Conservation (phyloP, 306 rosid species). For the Vigna unguiculata region DNA sequence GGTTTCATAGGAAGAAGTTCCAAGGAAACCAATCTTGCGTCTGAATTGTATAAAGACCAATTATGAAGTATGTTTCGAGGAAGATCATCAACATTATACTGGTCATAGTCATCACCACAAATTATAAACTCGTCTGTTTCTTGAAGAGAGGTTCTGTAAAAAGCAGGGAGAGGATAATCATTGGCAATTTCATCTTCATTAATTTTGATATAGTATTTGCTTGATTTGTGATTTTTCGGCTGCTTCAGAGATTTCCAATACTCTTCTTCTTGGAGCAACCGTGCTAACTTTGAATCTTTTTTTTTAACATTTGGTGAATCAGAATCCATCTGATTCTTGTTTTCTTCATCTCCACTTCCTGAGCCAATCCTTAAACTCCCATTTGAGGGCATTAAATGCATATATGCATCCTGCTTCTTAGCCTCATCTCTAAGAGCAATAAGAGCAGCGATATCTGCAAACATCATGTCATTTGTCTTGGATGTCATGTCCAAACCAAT, state of each 20-base stretch:
- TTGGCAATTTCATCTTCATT: constrained; percentile 94
- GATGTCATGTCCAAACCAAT: constrained; percentile 77
- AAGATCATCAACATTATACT: constrained; percentile 68
- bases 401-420: constrained; percentile 49
- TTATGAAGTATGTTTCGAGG: constrained; percentile 87
- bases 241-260: constrained; percentile 73
- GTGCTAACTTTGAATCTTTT: constrained; percentile 80
- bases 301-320: constrained; percentile 57
- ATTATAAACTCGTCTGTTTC: constrained; percentile 82
- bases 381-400: constrained; percentile 49
- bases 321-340: constrained; percentile 44
- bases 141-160: constrained; percentile 69
- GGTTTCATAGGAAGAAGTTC: constrained; percentile 99
- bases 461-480: constrained; percentile 62
- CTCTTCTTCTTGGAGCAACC: constrained; percentile 89
- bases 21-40: constrained; percentile 84
- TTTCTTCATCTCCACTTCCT: constrained; percentile 47
- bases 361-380: constrained; percentile 66
- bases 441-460: constrained; percentile 74
- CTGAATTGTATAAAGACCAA: constrained; percentile 91
- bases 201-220: constrained; percentile 82
- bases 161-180: constrained; percentile 95
- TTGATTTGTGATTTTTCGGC: constrained; percentile 62
- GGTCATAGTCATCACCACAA: constrained; percentile 63
- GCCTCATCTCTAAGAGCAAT: constrained; percentile 71